Percentiles rank a stretch among this genome's conserved stretches.
phyloP scores from a whole-genome alignment of 1,284 basidiomycete species.

The Sanghuangporus baumii region DNA sequence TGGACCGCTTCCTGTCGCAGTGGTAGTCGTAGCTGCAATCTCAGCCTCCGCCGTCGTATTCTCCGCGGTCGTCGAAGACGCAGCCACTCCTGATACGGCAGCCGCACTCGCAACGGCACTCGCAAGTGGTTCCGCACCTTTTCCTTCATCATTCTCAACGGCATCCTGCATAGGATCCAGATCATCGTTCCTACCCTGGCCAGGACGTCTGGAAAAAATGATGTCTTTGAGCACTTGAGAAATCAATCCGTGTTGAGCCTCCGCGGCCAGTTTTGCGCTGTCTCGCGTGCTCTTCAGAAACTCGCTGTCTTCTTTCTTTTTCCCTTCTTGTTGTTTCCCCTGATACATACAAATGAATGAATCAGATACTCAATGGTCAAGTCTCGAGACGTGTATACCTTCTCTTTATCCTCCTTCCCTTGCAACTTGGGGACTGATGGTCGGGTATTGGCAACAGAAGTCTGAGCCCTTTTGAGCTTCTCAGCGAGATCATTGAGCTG shows the following conservation, averaged over 20 bases:
- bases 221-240: slow-evolving; percentile 87
- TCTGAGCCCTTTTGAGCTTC: slow-evolving; percentile 71
- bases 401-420: slow-evolving; percentile 36
- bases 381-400: slow-evolving; percentile 24
- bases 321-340: slow-evolving; percentile 60
- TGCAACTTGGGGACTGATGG: slow-evolving; percentile 42
- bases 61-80: neutral
- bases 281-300: slow-evolving; percentile 80
- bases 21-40: neutral
- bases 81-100: neutral
- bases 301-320: slow-evolving; percentile 74
- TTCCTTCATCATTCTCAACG: neutral
- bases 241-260: slow-evolving; percentile 89
- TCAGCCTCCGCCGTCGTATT: neutral
- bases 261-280: slow-evolving; percentile 80
- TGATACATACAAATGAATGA: slow-evolving; percentile 20
- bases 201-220: slow-evolving; percentile 52
- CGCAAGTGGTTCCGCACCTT: neutral
- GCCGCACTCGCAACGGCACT: neutral
- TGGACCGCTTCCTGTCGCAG: neutral
- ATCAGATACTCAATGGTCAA: neutral
- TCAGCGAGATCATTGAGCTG: slow-evolving; percentile 86
- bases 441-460: slow-evolving; percentile 48
- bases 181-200: neutral
- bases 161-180: neutral